Conservation (phyloP, 1,284 basidiomycete species). For the Tilletiaria anomala region DNA sequence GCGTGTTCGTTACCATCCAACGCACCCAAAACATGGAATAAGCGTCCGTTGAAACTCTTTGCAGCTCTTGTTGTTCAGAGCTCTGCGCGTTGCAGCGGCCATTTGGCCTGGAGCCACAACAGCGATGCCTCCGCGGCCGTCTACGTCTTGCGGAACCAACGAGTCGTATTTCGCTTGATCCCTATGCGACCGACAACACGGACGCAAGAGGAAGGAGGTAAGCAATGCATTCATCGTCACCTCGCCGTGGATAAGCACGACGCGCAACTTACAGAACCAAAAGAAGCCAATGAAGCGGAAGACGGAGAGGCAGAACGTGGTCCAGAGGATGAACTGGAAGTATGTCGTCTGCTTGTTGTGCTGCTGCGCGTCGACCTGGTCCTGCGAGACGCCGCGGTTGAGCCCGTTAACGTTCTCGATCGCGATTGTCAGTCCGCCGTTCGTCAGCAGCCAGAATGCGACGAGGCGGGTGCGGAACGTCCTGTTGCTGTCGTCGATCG, state of each 20-base stretch:
- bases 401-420: slow-evolving; percentile 74
- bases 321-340: slow-evolving; percentile 72
- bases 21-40: too few species aligned
- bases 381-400: slow-evolving; percentile 35
- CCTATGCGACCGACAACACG: too few species aligned
- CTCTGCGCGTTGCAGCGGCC: too few species aligned
- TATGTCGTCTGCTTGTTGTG: slow-evolving; percentile 44
- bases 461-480: slow-evolving; percentile 40
- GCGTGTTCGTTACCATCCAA: too few species aligned
- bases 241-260: background rate
- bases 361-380: slow-evolving; percentile 45
- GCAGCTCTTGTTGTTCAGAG: too few species aligned
- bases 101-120: too few species aligned
- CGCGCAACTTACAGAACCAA: background rate
- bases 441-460: slow-evolving; percentile 37
- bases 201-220: too few species aligned
- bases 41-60: too few species aligned
- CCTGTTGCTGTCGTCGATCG: slow-evolving; percentile 46
- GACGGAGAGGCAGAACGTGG: slow-evolving; percentile 65
- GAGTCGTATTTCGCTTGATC: too few species aligned
- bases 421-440: slow-evolving; percentile 53
- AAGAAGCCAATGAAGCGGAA: slow-evolving; percentile 53
- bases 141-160: too few species aligned
- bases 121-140: too few species aligned
- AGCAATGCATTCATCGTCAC: too few species aligned